phyloP scores from a whole-genome alignment of 2,329 filamentous ascomycete genomes.

The Microsporum audouinii region DNA sequence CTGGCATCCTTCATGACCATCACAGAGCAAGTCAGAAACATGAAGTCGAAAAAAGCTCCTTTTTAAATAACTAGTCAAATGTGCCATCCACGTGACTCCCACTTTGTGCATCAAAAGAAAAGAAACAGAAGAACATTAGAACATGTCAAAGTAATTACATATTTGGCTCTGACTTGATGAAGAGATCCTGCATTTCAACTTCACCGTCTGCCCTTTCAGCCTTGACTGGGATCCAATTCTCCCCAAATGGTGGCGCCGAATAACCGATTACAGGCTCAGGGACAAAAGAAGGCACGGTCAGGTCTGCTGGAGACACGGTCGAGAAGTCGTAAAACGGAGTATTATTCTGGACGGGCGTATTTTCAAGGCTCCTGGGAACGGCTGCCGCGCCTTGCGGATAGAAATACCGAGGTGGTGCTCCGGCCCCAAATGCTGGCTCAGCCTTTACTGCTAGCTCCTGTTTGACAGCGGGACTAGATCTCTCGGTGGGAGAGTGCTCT shows the following conservation, averaged over 20 bases:
- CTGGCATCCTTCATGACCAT: not conserved
- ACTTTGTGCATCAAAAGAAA: not conserved
- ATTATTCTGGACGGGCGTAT: not conserved
- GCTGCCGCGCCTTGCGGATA: not conserved
- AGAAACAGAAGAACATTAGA: not conserved
- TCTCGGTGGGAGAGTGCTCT: not conserved
- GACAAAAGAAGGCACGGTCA: conserved; percentile 11
- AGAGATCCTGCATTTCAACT: conserved; percentile 10
- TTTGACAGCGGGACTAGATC: conserved; percentile 5
- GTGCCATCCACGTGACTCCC: not conserved
- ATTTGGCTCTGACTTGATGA: conserved; percentile 19
- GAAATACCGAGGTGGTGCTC: not conserved
- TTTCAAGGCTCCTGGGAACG: not conserved
- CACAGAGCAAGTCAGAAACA: not conserved
- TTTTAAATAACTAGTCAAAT: not conserved
- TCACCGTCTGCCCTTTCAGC: conserved; percentile 14
- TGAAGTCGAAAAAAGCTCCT: not conserved
- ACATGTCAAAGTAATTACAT: not conserved
- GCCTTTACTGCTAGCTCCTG: conserved; percentile 8
- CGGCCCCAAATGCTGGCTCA: not conserved
- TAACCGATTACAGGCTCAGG: conserved; percentile 9
- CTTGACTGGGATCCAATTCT: conserved; percentile 20
- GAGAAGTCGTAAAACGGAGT: not conserved
- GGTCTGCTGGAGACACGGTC: conserved; percentile 16
- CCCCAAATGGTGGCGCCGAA: conserved; percentile 10